These are phyloP conservation scores for Pseudognaphalium luteoalbum DNA, from an alignment of 129 eudicot genomes.

Conservation along the genomic window DNA sequence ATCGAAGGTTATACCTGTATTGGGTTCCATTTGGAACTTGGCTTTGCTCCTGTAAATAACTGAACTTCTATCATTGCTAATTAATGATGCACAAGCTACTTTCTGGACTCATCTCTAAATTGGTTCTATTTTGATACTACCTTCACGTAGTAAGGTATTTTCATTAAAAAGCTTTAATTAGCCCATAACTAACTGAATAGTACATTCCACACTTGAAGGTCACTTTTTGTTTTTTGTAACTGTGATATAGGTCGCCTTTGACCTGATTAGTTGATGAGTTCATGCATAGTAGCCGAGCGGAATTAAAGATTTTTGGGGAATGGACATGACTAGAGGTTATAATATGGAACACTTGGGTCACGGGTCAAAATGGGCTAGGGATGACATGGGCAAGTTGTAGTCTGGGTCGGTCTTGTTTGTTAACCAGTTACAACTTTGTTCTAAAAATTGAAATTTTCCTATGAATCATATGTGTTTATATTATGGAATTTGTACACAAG, in stretches of 20 bases:
- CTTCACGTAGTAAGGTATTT: no score
- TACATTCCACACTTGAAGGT: no score
- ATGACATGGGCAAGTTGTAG: not conserved
- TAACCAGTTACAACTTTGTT: not conserved
- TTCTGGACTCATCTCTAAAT: not conserved
- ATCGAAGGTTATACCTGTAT: constrained; percentile 69
- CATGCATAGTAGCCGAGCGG: not conserved
- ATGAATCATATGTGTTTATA: not conserved
- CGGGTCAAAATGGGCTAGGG: not conserved
- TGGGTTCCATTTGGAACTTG: constrained; percentile 83
- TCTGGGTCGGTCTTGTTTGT: not conserved
- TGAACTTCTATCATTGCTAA: not conserved
- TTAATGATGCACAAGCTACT: not conserved
- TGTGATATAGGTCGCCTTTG: not conserved
- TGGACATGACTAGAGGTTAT: not conserved
- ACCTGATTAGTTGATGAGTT: not conserved
- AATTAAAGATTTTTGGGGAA: no score
- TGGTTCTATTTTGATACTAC: not conserved
- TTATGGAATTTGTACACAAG: no score
- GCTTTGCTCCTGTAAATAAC: constrained; percentile 68
- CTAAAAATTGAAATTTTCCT: not conserved
- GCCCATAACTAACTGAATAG: no score
- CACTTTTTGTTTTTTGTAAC: not conserved
- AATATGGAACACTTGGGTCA: not conserved
- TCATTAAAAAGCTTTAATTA: no score